These are phyloP conservation scores for Neurospora terricola DNA, from an alignment of 495 filamentous ascomycete genomes.

Conservation along the genomic window DNA sequence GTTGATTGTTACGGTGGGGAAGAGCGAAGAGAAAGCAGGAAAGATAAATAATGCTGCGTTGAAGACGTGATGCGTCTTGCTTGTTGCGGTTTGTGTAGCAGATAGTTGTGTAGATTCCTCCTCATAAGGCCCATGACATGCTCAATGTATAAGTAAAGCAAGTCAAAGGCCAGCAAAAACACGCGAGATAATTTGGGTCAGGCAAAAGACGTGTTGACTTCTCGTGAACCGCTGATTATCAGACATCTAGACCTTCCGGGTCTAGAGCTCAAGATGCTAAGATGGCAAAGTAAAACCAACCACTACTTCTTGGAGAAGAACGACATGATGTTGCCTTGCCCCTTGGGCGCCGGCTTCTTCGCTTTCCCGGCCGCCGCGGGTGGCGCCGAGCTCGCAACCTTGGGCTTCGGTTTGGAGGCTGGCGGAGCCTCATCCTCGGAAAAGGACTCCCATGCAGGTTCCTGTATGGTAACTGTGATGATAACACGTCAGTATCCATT, in stretches of 20 bases:
- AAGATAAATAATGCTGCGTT: background rate
- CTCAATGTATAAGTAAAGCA: background rate
- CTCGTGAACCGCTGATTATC: background rate
- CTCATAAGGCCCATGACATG: background rate
- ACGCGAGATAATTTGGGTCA: background rate
- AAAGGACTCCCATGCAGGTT: constrained; percentile 88
- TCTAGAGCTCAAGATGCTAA: background rate
- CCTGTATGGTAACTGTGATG: constrained; percentile 73
- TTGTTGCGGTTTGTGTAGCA: background rate
- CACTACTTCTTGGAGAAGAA: constrained; percentile 78
- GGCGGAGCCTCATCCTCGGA: constrained; percentile 72
- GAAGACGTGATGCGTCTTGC: background rate
- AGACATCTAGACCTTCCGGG: background rate
- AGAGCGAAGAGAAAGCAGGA: background rate
- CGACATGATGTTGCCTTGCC: constrained; percentile 84
- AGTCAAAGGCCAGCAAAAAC: background rate
- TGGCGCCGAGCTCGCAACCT: constrained; percentile 16
- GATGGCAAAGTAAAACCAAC: too few relatives aligned
- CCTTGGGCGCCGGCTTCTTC: constrained; percentile 52
- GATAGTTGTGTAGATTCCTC: background rate
- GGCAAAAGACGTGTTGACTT: background rate
- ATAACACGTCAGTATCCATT: constrained; percentile 6
- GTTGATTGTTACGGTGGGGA: background rate
- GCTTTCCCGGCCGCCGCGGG: constrained; percentile 24
- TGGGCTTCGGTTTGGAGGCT: constrained; percentile 47